A percentile compares a stretch with the other conserved stretches of the same genome.
phyloP scores from a whole-genome alignment of 805 yeast genomes.

The Suhomyces sp. region DNA sequence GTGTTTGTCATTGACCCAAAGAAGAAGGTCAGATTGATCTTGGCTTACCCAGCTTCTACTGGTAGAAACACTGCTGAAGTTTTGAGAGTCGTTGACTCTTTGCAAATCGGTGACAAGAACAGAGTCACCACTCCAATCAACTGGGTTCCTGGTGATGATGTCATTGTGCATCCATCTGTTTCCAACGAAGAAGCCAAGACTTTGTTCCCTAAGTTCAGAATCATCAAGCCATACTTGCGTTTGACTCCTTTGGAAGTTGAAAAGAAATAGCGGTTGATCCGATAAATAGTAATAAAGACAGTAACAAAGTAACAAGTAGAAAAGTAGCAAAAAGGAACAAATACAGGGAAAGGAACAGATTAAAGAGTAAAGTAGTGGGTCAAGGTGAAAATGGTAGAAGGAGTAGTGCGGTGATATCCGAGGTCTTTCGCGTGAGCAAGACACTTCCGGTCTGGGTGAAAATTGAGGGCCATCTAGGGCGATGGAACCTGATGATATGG shows the following conservation, averaged over 20 bases:
- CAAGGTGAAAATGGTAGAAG: too few species aligned
- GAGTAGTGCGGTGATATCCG: too few species aligned
- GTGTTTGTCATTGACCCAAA: constrained; percentile 88
- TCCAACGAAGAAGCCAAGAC: constrained; percentile 65
- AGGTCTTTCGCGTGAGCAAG: neutral
- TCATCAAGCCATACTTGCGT: constrained; percentile 89
- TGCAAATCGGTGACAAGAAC: constrained; percentile 78
- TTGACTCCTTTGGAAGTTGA: constrained; percentile 44
- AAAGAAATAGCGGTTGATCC: constrained; percentile 10
- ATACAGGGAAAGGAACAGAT: too few species aligned
- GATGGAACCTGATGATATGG: neutral
- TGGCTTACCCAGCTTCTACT: constrained; percentile 89
- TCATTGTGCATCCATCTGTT: constrained; percentile 85
- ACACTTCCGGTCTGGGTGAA: neutral
- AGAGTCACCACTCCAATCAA: constrained; percentile 89
- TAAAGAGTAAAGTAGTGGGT: too few species aligned
- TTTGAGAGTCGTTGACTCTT: constrained; percentile 82
- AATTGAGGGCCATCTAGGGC: neutral
- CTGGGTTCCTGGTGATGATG: constrained; percentile 90
- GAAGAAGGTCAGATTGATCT: constrained; percentile 81
- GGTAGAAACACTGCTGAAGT: constrained; percentile 95
- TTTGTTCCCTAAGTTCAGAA: constrained; percentile 82
- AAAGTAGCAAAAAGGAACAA: neutral
- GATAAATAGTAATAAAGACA: neutral
- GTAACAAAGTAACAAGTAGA: neutral